phyloP scores from a whole-genome alignment of 768 basidiomycete species.

The Pholiota microspora region DNA sequence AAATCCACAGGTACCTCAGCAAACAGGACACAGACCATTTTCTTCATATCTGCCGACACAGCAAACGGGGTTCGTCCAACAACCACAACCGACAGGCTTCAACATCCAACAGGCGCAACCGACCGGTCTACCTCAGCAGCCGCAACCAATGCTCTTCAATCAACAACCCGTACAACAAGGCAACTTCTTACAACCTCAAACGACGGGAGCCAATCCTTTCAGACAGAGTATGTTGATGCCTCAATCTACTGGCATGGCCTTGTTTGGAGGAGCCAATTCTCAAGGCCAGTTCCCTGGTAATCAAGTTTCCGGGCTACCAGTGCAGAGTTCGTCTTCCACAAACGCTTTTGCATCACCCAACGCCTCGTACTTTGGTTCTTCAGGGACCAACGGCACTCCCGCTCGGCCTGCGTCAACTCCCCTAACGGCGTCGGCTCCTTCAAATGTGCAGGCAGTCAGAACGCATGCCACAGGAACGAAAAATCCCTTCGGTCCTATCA shows the following conservation, averaged over 20 bases:
- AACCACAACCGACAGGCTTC: conserved; percentile 12
- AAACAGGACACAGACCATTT: conserved; percentile 48
- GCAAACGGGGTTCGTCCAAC: conserved; percentile 36
- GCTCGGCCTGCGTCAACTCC: conserved; percentile 75
- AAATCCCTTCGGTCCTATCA: conserved; percentile 90
- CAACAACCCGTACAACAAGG: conserved; percentile 31
- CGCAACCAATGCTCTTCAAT: conserved; percentile 22
- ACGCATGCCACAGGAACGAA: conserved; percentile 91
- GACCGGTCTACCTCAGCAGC: conserved; percentile 18
- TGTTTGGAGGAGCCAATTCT: conserved; percentile 30
- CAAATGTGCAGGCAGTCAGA: conserved; percentile 61
- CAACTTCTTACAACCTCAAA: conserved; percentile 49
- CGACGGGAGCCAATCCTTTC: conserved; percentile 79
- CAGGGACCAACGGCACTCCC: conserved; percentile 34
- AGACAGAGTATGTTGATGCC: conserved; percentile 73
- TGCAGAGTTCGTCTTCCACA: conserved; percentile 7
- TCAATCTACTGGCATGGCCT: conserved; percentile 57
- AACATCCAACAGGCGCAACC: conserved; percentile 22
- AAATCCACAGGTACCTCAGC: conserved; percentile 34
- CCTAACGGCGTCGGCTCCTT: conserved; percentile 42
- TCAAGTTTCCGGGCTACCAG: conserved; percentile 11
- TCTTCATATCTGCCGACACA: conserved; percentile 58
- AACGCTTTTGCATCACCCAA: conserved; percentile 17
- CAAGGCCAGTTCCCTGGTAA: conserved; percentile 11
- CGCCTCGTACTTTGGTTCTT: conserved; percentile 14